Conservation (phyloP, 805 yeast genomes). For the Hanseniaspora taiwanica region DNA sequence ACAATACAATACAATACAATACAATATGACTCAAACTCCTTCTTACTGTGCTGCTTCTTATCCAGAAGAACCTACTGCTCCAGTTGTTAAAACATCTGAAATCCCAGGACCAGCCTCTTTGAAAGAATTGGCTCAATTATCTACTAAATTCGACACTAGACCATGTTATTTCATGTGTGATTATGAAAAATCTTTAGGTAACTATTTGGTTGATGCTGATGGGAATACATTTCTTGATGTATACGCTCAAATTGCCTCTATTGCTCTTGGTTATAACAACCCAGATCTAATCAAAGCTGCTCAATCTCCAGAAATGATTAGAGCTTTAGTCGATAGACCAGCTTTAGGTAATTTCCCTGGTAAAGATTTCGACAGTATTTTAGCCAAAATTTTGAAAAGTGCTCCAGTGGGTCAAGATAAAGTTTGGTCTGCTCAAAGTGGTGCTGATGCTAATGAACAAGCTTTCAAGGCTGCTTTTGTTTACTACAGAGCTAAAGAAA, state of each 20-base stretch:
- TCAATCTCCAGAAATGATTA: conserved; percentile 46
- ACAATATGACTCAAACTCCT: too few relatives aligned
- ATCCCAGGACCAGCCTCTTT: conserved; percentile 71
- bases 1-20: conserved; percentile 7
- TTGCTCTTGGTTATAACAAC: conserved; percentile 59
- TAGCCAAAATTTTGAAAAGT: conserved; percentile 36
- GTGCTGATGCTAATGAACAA: conserved; percentile 59
- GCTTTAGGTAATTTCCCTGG: conserved; percentile 56
- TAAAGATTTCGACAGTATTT: conserved; percentile 35
- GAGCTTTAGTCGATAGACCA: conserved; percentile 55
- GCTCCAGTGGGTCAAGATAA: conserved; percentile 50
- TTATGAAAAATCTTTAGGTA: conserved; percentile 49
- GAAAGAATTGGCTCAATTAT: conserved; percentile 38
- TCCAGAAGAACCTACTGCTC: conserved; percentile 70
- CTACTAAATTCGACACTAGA: conserved; percentile 45
- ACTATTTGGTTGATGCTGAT: conserved; percentile 53
- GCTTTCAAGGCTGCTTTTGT: conserved; percentile 63
- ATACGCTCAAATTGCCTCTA: conserved; percentile 62
- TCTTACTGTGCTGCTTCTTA: conserved; percentile 45
- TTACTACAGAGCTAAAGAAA: conserved; percentile 42
- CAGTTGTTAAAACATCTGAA: conserved; percentile 40
- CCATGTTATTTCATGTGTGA: conserved; percentile 53
- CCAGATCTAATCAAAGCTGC: conserved; percentile 48
- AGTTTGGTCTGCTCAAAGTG: conserved; percentile 55
- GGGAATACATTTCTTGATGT: conserved; percentile 50